phyloP scores from a whole-genome alignment of 805 yeast genomes.

The Vanderwaltozyma tropicalis region DNA sequence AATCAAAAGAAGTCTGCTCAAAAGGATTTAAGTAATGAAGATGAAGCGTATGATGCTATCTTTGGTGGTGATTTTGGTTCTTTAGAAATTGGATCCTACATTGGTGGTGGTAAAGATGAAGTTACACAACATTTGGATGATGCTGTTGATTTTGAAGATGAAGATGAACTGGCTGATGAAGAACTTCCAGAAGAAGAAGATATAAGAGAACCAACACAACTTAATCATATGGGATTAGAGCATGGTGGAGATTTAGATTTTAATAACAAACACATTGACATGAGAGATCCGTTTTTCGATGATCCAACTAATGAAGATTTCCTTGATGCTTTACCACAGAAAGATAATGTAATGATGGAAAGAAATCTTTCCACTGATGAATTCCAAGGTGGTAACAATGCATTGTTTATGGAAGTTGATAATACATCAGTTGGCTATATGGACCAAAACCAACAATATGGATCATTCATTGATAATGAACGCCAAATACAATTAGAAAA shows the following conservation, averaged over 20 bases:
- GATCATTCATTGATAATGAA: slow-evolving; percentile 11
- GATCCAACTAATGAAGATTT: slow-evolving; percentile 4
- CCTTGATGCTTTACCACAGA: slow-evolving; percentile 3
- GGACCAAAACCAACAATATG: slow-evolving; percentile 15
- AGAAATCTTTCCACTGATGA: slow-evolving; percentile 6
- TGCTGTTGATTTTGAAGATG: slow-evolving; percentile 90
- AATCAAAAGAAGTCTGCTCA: neutral
- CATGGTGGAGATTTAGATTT: neutral
- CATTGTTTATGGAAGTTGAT: slow-evolving; percentile 26
- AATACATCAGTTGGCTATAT: slow-evolving; percentile 8
- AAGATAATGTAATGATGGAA: slow-evolving; percentile 3
- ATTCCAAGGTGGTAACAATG: slow-evolving; percentile 21
- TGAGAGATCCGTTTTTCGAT: slow-evolving; percentile 3
- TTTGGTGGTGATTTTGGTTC: slow-evolving; percentile 31
- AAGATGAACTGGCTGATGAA: slow-evolving; percentile 90
- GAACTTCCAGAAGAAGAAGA: slow-evolving; percentile 32
- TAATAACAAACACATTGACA: neutral
- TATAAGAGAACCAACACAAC: slow-evolving; percentile 17
- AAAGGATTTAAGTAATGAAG: slow-evolving; percentile 28
- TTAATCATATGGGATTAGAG: slow-evolving; percentile 4
- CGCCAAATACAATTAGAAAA: slow-evolving; percentile 9
- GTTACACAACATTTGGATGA: slow-evolving; percentile 69
- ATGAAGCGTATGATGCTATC: slow-evolving; percentile 31
- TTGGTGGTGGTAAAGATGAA: slow-evolving; percentile 26
- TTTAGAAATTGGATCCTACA: slow-evolving; percentile 24